These are phyloP conservation scores for Kalmanozyma brasiliensis DNA, from an alignment of 1,284 basidiomycete genomes.

Conservation along the genomic window DNA sequence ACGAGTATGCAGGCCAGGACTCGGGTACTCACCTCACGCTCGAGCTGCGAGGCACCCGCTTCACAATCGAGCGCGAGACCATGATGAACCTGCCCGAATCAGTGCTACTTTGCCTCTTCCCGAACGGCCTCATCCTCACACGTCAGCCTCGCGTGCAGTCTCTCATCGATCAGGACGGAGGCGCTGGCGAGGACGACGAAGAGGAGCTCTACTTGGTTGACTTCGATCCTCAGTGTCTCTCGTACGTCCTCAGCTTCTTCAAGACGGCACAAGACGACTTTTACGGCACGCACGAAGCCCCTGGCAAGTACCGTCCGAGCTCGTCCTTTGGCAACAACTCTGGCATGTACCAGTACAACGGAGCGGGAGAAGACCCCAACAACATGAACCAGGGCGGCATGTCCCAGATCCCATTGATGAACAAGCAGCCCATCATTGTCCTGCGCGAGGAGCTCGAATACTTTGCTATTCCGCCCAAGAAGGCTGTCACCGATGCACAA, in stretches of 20 bases:
- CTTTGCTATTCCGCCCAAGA: constrained; percentile 82
- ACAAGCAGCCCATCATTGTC: constrained; percentile 98
- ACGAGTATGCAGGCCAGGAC: constrained; percentile 34
- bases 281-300: constrained; percentile 82
- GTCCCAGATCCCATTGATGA: constrained; percentile 76
- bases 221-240: constrained; percentile 96
- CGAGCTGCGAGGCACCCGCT: constrained; percentile 88
- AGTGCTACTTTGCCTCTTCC: constrained; percentile 93
- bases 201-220: constrained; percentile 96
- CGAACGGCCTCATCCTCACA: constrained; percentile 93
- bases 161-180: constrained; percentile 59
- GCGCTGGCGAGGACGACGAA: constrained; percentile 78
- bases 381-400: constrained; percentile 58
- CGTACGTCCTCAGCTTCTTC: constrained; percentile 92
- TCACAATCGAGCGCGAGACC: constrained; percentile 95
- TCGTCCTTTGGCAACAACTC: constrained; percentile 27
- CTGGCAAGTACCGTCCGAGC: constrained; percentile 80
- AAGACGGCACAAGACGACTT: constrained; percentile 85
- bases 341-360: constrained; percentile 33
- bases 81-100: constrained; percentile 99
- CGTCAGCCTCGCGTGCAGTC: constrained; percentile 77
- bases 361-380: constrained; percentile 69
- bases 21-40: constrained; percentile 79
- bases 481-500: not conserved
- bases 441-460: constrained; percentile 98